phyloP scores from a whole-genome alignment of 768 basidiomycete species.

The Leccinum obscurum region DNA sequence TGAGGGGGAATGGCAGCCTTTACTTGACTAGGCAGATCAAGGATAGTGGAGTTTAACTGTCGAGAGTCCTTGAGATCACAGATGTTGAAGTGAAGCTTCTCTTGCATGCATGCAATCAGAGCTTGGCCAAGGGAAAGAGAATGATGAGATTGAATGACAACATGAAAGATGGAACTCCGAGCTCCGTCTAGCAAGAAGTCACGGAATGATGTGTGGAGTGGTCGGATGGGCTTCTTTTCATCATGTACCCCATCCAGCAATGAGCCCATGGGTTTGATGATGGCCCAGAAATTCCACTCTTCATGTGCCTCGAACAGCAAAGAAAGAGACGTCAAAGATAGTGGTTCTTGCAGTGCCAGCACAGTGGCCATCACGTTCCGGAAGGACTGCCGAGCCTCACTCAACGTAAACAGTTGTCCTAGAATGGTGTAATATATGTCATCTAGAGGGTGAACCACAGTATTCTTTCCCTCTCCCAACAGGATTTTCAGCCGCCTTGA shows the following conservation, averaged over 20 bases:
- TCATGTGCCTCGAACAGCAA: background rate
- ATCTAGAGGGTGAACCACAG: background rate
- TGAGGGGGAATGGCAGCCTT: background rate
- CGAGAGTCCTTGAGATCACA: background rate
- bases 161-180: background rate
- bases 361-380: background rate
- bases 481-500: background rate
- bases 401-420: background rate
- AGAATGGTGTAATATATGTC: background rate
- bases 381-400: background rate
- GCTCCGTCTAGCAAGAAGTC: background rate
- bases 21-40: background rate
- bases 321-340: background rate
- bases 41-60: background rate
- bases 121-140: background rate
- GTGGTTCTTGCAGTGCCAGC: background rate
- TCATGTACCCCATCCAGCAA: background rate
- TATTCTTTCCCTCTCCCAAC: background rate
- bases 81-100: background rate
- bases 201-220: background rate
- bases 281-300: background rate
- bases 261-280: background rate
- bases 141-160: background rate
- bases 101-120: background rate
- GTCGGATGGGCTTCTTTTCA: background rate